Base-by-base conservation (phyloP, 148 eudicot genomes). In the Arctostaphylos glauca region DNA sequence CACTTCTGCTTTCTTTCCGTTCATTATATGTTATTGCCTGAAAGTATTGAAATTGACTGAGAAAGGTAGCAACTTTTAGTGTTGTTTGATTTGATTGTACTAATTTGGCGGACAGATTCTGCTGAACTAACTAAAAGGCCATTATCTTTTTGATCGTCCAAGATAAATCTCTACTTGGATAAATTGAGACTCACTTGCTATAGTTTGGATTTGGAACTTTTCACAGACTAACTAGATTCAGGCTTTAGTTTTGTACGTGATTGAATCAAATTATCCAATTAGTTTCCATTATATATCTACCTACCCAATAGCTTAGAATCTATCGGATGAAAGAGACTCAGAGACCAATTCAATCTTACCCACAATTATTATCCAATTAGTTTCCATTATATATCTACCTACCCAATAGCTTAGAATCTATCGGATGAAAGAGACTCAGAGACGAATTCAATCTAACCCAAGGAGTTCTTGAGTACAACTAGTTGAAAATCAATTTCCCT, bases 41-140 rank as follows among this genome's bases (percentile, higher is more conserved):
- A 31, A 48, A 6, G 23, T 48, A 1, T 66, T 49, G 74, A 49
- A 31, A 48, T 49, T 66, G 60, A 50, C 6, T 4, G 25, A 49
- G 46, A n/a, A 80, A 49, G 5, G 25, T 15, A n/a, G 55, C 31
- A n/a, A 9, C 50, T 78, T 59, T 59, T 10, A 59, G 16, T 43
- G 19, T 46, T 78, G 68, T 79, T 79, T 60, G 4, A n/a, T 60
- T 80, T 80, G 59, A 80, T 23, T 80, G 21, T 23, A 64, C 48
- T 0, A 31, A 2, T 50, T 53, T 67, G 19, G 10, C 2, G 21
- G 71, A 10, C 21, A 13, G 15, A 68, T 52, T 50, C 16, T 25
- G 53, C 15, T 12, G 43, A 80, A 52, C 75, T n/a, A 18, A 41
- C 49, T 38, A 55, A 21, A 21, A 64, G 2, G 48, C 56, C 46